phyloP scores from a whole-genome alignment of 2,329 filamentous ascomycete species.

The Fusarium sp. region DNA sequence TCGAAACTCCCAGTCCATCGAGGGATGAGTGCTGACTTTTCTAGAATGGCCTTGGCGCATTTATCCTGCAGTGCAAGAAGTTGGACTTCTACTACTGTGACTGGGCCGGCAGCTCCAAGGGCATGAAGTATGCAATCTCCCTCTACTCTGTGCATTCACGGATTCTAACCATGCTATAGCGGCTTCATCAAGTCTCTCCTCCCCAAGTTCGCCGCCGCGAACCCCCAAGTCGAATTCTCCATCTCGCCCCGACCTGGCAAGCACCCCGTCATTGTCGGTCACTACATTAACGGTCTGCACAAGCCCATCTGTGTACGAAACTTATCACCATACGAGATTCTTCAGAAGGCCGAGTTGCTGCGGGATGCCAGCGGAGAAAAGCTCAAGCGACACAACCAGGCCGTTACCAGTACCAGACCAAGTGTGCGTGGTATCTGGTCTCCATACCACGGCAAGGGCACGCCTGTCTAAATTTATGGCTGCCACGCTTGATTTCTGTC shows the following conservation, averaged over 20 bases:
- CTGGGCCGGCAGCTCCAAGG: conserved; percentile 90
- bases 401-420: conserved; percentile 71
- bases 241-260: conserved; percentile 90
- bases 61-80: conserved; percentile 96
- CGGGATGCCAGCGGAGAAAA: conserved; percentile 81
- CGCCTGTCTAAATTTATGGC: conserved; percentile 58
- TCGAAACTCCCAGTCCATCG: neutral
- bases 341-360: conserved; percentile 80
- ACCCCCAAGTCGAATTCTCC: conserved; percentile 91
- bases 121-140: conserved; percentile 80
- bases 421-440: conserved; percentile 78
- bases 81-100: conserved; percentile 98
- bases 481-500: conserved; percentile 12
- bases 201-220: conserved; percentile 78
- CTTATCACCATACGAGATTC: conserved; percentile 80
- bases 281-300: conserved; percentile 90
- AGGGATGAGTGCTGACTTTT: conserved; percentile 28
- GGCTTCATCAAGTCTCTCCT: conserved; percentile 84
- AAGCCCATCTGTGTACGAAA: conserved; percentile 92
- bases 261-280: conserved; percentile 88
- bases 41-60: conserved; percentile 95
- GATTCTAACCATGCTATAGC: conserved; percentile 59
- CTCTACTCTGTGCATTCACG: neutral
- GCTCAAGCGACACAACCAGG: conserved; percentile 71
- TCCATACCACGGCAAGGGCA: conserved; percentile 72